phyloP scores from a whole-genome alignment of 139 green algal genomes.

The Klebsormidium nitens region DNA sequence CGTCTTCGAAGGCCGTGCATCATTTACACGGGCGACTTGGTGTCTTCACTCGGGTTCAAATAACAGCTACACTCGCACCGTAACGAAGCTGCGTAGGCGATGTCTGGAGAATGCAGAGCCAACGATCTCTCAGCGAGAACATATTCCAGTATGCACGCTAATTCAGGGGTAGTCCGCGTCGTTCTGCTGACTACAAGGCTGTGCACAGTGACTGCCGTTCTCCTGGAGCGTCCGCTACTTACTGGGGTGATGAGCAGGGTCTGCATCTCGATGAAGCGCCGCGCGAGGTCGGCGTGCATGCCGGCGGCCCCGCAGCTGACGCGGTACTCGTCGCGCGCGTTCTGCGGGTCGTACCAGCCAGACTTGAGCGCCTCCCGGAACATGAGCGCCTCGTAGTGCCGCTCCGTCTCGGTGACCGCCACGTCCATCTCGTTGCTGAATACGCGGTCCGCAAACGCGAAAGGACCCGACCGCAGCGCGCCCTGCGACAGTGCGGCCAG shows the following conservation, averaged over 20 bases:
- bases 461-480: conserved; percentile 25
- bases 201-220: too few species aligned
- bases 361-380: conserved; percentile 92
- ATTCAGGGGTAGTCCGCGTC: too few species aligned
- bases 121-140: too few species aligned
- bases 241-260: conserved; percentile 81
- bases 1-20: too few species aligned
- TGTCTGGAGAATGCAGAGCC: too few species aligned
- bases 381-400: conserved; percentile 74
- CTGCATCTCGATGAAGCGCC: conserved; percentile 73
- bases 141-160: too few species aligned
- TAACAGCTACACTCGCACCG: too few species aligned
- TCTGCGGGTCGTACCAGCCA: conserved; percentile 68
- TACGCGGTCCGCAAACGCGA: conserved; percentile 70
- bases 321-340: conserved; percentile 86
- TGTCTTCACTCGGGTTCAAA: too few species aligned
- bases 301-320: conserved; percentile 64
- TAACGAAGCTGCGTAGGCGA: too few species aligned
- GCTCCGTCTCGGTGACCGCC: conserved; percentile 50
- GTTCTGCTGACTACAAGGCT: too few species aligned
- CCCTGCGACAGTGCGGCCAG: conserved; percentile 46
- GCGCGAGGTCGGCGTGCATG: conserved; percentile 71
- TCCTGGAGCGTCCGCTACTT: conserved; percentile 22
- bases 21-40: too few species aligned
- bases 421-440: conserved; percentile 93